A percentile compares a stretch with the other conserved stretches of the same genome.
Conservation (phyloP, 2,329 filamentous ascomycete genomes). For the Sclerotinia sclerotiorum region DNA sequence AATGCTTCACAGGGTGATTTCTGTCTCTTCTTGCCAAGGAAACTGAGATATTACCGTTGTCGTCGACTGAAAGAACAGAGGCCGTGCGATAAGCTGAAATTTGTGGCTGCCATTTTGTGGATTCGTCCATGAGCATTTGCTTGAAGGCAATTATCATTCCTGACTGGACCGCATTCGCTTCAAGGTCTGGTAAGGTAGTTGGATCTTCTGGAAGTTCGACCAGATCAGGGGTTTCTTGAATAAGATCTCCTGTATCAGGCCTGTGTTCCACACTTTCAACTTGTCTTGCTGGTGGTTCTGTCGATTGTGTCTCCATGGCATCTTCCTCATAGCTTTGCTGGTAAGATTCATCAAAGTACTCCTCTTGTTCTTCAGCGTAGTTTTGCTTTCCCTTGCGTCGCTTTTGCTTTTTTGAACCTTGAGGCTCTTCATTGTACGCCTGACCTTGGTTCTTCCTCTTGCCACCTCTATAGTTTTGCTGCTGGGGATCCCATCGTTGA, state of each 20-base stretch:
- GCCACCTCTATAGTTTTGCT: constrained; percentile 51
- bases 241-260: constrained; percentile 30
- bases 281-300: constrained; percentile 29
- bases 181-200: constrained; percentile 52
- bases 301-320: constrained; percentile 30
- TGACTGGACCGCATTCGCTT: constrained; percentile 48
- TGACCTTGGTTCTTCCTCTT: constrained; percentile 52
- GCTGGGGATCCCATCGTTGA: constrained; percentile 83
- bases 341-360: constrained; percentile 39
- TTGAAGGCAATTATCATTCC: constrained; percentile 72
- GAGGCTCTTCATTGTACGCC: constrained; percentile 44
- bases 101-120: constrained; percentile 66
- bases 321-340: constrained; percentile 41
- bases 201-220: constrained; percentile 60
- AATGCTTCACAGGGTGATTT: constrained; percentile 54
- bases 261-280: constrained; percentile 32
- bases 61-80: constrained; percentile 56
- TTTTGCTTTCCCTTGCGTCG: constrained; percentile 46
- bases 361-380: constrained; percentile 46
- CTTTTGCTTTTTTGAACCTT: constrained; percentile 52
- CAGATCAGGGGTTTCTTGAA: constrained; percentile 54
- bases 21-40: constrained; percentile 70
- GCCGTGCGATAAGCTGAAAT: constrained; percentile 64
- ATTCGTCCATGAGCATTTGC: constrained; percentile 58
- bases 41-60: constrained; percentile 57